Percentiles rank a stretch among this genome's conserved stretches.
phyloP scores from a whole-genome alignment of 768 basidiomycete species.

The Mrakia gelida region DNA sequence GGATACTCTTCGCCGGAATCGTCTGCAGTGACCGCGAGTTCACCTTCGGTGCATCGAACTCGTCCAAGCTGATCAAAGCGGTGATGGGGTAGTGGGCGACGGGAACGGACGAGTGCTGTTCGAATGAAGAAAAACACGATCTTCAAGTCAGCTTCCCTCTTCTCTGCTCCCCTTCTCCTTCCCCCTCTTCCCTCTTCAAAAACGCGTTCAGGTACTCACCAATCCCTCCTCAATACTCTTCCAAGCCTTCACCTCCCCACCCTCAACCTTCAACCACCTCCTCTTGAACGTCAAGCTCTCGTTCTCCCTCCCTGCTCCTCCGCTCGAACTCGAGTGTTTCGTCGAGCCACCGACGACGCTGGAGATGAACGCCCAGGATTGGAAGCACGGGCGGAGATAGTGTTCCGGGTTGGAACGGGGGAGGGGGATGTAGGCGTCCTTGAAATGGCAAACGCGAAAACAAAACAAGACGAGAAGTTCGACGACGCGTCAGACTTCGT shows the following conservation, averaged over 20 bases:
- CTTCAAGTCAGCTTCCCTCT: no score
- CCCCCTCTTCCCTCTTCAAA: no score
- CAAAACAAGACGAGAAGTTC: no score
- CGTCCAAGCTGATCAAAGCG: background rate
- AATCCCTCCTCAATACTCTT: background rate
- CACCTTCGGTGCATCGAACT: background rate
- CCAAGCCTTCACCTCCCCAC: background rate
- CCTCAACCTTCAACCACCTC: background rate
- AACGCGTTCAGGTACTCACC: background rate
- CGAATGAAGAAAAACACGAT: background rate
- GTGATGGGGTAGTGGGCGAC: background rate
- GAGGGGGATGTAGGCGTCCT: background rate
- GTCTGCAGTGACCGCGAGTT: background rate
- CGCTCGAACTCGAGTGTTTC: conserved; percentile 7
- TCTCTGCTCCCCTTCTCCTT: no score
- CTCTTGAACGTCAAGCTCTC: background rate
- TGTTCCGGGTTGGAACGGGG: background rate
- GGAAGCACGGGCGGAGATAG: background rate
- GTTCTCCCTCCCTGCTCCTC: background rate
- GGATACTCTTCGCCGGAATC: background rate
- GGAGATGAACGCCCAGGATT: background rate
- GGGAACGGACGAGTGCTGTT: background rate
- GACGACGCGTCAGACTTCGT: background rate
- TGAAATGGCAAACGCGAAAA: background rate
- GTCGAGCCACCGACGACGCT: background rate